Evolutionary conservation across 768 basidiomycete species (phyloP).

Genomic region (Panaeolus papilionaceus): DNA sequence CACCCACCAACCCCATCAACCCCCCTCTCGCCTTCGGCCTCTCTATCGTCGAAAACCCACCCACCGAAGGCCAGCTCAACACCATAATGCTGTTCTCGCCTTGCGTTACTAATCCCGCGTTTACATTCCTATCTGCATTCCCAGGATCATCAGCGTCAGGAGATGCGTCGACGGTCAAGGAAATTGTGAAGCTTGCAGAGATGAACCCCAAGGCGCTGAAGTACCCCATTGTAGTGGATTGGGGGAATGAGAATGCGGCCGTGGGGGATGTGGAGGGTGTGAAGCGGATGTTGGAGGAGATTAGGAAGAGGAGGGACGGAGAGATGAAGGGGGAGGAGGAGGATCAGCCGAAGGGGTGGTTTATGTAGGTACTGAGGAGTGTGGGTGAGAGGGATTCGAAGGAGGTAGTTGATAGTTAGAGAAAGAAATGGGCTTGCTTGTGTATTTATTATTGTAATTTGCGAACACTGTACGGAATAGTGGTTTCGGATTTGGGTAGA

Average conservation of each 20-base stretch:
- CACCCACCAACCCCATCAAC: constrained; percentile 49
- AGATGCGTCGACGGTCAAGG: constrained; percentile 44
- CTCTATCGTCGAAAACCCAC: constrained; percentile 71
- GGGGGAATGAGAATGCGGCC: constrained; percentile 67
- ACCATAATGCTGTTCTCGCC: neutral
- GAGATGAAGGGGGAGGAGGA: constrained; percentile 54
- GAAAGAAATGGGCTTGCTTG: too few species aligned
- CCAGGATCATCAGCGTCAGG: constrained; percentile 53
- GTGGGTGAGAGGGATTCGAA: neutral
- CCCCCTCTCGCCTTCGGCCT: constrained; percentile 72
- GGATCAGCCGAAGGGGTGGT: constrained; percentile 61
- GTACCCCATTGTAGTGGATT: constrained; percentile 85
- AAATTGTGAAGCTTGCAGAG: constrained; percentile 54
- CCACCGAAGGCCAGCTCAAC: constrained; percentile 70
- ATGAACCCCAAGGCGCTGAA: constrained; percentile 67
- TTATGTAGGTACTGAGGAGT: constrained; percentile 25
- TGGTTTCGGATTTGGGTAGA: too few species aligned
- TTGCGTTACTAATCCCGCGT: constrained; percentile 35
- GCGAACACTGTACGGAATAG: too few species aligned
- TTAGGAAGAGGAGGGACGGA: constrained; percentile 73
- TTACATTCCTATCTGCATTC: constrained; percentile 67
- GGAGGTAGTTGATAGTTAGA: too few species aligned
- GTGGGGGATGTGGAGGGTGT: constrained; percentile 76
- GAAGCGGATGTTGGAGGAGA: constrained; percentile 64
- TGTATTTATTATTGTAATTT: too few species aligned